A percentile compares a stretch with the other conserved stretches of the same genome.
phyloP scores from a whole-genome alignment of 371 early-diverging fungal genomes.

The Saksenaea vasiformis region DNA sequence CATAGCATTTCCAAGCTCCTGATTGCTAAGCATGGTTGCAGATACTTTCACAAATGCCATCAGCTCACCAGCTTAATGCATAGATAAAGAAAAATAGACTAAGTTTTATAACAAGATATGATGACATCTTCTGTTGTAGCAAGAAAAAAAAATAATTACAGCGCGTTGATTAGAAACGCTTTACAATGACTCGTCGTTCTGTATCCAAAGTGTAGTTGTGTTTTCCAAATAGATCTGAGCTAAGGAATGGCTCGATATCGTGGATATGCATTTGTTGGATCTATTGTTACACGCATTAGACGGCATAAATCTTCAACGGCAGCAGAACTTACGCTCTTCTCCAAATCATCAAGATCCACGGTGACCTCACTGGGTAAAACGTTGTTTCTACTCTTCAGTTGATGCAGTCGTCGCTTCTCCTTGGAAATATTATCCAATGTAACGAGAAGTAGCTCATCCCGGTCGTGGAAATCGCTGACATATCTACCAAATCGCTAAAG shows the following conservation, averaged over 20 bases:
- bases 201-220: slow-evolving; percentile 46
- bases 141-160: background rate
- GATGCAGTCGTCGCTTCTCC: slow-evolving; percentile 76
- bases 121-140: too few species aligned
- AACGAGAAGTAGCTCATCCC: slow-evolving; percentile 78
- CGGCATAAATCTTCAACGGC: background rate
- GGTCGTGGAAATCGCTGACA: slow-evolving; percentile 75
- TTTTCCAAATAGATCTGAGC: slow-evolving; percentile 42
- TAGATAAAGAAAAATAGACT: too few species aligned
- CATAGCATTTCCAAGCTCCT: too few species aligned
- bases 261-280: slow-evolving; percentile 62
- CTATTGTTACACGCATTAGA: slow-evolving; percentile 12
- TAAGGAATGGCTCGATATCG: slow-evolving; percentile 65
- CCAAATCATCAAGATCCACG: slow-evolving; percentile 67
- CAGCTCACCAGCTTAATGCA: too few species aligned
- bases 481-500: slow-evolving; percentile 83
- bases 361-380: slow-evolving; percentile 58
- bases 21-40: too few species aligned
- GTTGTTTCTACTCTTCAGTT: slow-evolving; percentile 52
- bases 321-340: slow-evolving; percentile 32
- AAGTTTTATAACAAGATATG: too few species aligned
- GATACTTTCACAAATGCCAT: too few species aligned
- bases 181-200: slow-evolving; percentile 38
- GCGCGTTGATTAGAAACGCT: slow-evolving; percentile 16
- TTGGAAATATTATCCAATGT: slow-evolving; percentile 72